Evolutionary conservation across 2,329 filamentous ascomycete genomes (phyloP), one percentile per base, ranked within the genome.

Genomic region (Cercospora sp.): DNA sequence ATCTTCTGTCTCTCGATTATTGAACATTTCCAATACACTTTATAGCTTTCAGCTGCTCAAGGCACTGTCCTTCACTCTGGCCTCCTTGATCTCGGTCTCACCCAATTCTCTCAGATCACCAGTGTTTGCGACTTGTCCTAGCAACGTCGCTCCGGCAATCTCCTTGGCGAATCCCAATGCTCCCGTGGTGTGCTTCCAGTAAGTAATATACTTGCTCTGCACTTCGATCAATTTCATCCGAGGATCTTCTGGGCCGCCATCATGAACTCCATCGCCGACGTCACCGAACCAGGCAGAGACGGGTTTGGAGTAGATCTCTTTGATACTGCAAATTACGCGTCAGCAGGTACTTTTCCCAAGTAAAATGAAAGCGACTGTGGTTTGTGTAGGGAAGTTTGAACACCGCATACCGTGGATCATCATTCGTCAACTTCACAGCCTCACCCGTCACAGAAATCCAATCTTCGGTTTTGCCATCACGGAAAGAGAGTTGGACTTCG

Each of bases 241-340:
- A 13, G 83, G 83, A 70, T 85, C 83, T 18, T 83, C 79, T 0
- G 80, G 75, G 0, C 76, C 79, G 7, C 82, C 83, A 66, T 79
- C 79, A 66, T 85, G 83, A 48, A 80, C 80, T 8, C 83, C 83
- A 72, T 85, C 83, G 1, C 81, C 81, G 13, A 85, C 69, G 68
- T 85, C 83, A 4, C 83, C 83, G 64, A 85, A 85, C 83, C 83
- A 85, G 5, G 81, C 82, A 2, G 74, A 76, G 1, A 80, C 76
- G 53, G 67, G 73, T 13, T 77, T 75, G 65, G 71, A 79, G 73
- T 80, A 83, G 42, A 84, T 72, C 36, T 85, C 81, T 74, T 83
- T 82, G 77, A 85, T 84, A 42, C 62, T 62, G 31, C 3, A 28
- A n/a, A n/a, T n/a, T n/a, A n/a, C n/a, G n/a, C n/a, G n/a, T n/a